Evolutionary conservation across 2,329 filamentous ascomycete genomes (phyloP).

Genomic region (Penicillium sp.): DNA sequence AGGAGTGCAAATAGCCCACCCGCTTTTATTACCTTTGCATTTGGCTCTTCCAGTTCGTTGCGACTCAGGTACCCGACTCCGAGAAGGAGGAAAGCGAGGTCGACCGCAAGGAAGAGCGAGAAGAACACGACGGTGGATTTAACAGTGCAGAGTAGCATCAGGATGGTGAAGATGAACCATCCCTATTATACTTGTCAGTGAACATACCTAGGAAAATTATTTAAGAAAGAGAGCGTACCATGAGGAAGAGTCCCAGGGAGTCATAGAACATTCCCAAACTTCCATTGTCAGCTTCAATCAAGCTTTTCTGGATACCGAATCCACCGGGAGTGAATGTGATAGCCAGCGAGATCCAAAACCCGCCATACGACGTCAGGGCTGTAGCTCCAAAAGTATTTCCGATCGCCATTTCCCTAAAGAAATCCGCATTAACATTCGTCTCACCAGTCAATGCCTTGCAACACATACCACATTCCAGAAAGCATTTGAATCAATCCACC

Average conservation of each 20-base stretch:
- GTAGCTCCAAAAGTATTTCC: slow-evolving; percentile 80
- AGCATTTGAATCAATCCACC: slow-evolving; percentile 72
- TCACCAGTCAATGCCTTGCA: not conserved
- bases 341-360: slow-evolving; percentile 73
- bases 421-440: not conserved
- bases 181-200: slow-evolving; percentile 35
- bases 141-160: slow-evolving; percentile 69
- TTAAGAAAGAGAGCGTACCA: slow-evolving; percentile 33
- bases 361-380: slow-evolving; percentile 72
- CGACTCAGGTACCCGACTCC: slow-evolving; percentile 61
- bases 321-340: slow-evolving; percentile 65
- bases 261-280: slow-evolving; percentile 50
- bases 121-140: slow-evolving; percentile 73
- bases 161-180: slow-evolving; percentile 77
- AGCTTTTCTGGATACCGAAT: slow-evolving; percentile 60
- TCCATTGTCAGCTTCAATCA: slow-evolving; percentile 28
- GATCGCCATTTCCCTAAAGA: slow-evolving; percentile 69
- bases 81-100: slow-evolving; percentile 69
- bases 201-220: not conserved
- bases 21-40: slow-evolving; percentile 51
- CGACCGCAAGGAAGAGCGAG: slow-evolving; percentile 69
- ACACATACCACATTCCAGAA: slow-evolving; percentile 74
- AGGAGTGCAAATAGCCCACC: slow-evolving; percentile 74
- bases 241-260: slow-evolving; percentile 69
- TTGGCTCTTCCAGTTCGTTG: slow-evolving; percentile 38